Evolutionary conservation across 2,329 filamentous ascomycete species (phyloP), one percentile per base, ranked within the genome.

Genomic region (Epichloe sylvatica): DNA sequence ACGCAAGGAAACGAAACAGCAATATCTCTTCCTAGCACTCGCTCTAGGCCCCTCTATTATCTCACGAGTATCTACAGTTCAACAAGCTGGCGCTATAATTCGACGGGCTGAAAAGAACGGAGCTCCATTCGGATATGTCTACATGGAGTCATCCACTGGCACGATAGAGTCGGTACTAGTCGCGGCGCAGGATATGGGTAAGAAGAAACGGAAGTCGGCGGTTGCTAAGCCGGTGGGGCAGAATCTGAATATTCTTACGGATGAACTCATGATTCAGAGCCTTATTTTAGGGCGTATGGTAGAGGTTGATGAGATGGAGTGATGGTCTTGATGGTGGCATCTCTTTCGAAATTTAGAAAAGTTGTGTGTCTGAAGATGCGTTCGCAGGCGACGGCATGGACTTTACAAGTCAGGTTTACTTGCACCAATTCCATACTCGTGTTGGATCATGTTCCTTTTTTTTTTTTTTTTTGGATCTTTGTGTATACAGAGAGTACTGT

Each of bases 241-340:
- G 57, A 75, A 67, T 52, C 71, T 89, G 37, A 77, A 75, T 54
- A 75, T 92, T 42, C 76, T 94, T 47, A 84, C 82, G 50, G 84
- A 94, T 63, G 91, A 97, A 66, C 80, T 91, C 61, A 80, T 97
- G 21, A 82, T 94, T 49, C 91, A 98, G 71, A 96, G 89, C 64
- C 70, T 97, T 52, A 96, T 98, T 54, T 64, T 95, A 46, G 91
- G 90, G 1, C 78, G 81, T 53, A 67, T 96, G 56, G 77, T 89
- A 47, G 83, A 86, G 53, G 76, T 79, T 46, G 73, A 69, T 12
- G 75, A 79, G 56, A 59, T 64, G 57, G 37, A 44, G 15, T 50
- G 19, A 45, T 41, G 30, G 36, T 19, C 6, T 45, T 43, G 37
- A 33, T 44, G 3, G 23, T 41, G n/a, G 39, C 25, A 9, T 30